Conservation (phyloP, 2,329 filamentous ascomycete genomes). For the Cladosporium sphaerospermum region DNA sequence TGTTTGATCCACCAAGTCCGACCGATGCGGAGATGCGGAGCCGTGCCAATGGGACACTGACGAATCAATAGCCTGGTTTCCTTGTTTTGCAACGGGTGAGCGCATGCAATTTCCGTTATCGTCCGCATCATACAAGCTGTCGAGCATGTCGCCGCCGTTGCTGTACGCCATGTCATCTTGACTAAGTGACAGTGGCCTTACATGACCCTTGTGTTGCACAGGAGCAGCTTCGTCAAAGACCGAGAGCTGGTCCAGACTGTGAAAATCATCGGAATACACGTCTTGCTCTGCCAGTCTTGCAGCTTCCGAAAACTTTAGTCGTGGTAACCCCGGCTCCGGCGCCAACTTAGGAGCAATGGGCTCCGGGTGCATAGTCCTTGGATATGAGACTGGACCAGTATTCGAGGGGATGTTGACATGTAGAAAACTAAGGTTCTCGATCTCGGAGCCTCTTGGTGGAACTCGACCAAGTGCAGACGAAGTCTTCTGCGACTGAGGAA, state of each 20-base stretch:
- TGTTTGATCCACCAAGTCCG: too few species aligned
- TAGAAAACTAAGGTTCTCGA: constrained; percentile 17
- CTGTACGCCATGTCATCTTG: not conserved
- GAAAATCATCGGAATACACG: constrained; percentile 19
- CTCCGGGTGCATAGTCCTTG: not conserved
- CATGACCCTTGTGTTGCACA: not conserved
- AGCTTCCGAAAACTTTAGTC: constrained; percentile 12
- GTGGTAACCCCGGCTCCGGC: not conserved
- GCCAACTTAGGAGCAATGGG: not conserved
- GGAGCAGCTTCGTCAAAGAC: constrained; percentile 3
- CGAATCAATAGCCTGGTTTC: too few species aligned
- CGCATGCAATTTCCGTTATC: too few species aligned
- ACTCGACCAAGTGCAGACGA: not conserved
- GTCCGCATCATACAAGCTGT: not conserved
- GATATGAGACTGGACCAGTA: constrained; percentile 16
- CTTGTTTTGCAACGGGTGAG: too few species aligned
- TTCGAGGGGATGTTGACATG: constrained; percentile 21
- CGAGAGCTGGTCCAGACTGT: constrained; percentile 12
- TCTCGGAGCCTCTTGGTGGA: constrained; percentile 8
- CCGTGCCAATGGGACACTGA: too few species aligned
- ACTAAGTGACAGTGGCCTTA: not conserved
- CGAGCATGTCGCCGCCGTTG: constrained; percentile 19
- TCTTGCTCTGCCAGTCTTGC: constrained; percentile 1
- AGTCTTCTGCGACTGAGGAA: not conserved
- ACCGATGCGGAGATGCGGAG: too few species aligned